phyloP scores from a whole-genome alignment of 2,329 filamentous ascomycete genomes.

The Tolypocladium inflatum region DNA sequence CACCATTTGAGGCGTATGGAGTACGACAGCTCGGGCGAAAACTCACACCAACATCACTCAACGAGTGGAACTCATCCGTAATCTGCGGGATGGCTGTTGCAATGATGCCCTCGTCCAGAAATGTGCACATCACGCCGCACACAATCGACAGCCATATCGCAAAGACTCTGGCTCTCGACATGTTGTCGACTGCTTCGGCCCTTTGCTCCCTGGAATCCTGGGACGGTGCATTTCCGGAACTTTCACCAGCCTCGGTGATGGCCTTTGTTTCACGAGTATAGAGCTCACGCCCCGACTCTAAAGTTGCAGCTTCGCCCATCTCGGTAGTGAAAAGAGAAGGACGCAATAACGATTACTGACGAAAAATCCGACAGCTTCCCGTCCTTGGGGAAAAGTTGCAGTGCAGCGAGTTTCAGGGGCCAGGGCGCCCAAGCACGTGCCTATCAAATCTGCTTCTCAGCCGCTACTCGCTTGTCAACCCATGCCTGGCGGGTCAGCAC shows the following conservation, averaged over 20 bases:
- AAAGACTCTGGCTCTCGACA: neutral
- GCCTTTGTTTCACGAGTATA: neutral
- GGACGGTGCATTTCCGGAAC: neutral
- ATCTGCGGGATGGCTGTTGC: neutral
- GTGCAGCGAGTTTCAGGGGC: neutral
- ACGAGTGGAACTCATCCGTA: slow-evolving; percentile 1
- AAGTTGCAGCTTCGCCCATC: neutral
- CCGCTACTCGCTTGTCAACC: neutral
- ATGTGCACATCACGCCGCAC: slow-evolving; percentile 1
- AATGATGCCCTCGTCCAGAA: slow-evolving; percentile 2
- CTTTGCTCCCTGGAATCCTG: neutral
- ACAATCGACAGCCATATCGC: slow-evolving; percentile 1
- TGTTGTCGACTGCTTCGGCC: neutral
- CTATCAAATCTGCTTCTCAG: neutral
- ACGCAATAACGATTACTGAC: neutral
- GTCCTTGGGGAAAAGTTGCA: neutral
- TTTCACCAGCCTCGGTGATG: neutral
- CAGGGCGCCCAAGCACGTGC: neutral
- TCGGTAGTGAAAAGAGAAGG: neutral
- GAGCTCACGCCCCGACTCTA: neutral
- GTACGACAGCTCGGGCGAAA: neutral
- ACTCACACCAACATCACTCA: neutral
- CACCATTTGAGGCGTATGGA: neutral
- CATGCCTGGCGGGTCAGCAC: neutral
- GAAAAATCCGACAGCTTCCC: neutral